A percentile compares a stretch with the other conserved stretches of the same genome.
These are phyloP conservation scores for Blastosporella zonata DNA, from an alignment of 1,284 basidiomycete genomes.

Conservation along the genomic window DNA sequence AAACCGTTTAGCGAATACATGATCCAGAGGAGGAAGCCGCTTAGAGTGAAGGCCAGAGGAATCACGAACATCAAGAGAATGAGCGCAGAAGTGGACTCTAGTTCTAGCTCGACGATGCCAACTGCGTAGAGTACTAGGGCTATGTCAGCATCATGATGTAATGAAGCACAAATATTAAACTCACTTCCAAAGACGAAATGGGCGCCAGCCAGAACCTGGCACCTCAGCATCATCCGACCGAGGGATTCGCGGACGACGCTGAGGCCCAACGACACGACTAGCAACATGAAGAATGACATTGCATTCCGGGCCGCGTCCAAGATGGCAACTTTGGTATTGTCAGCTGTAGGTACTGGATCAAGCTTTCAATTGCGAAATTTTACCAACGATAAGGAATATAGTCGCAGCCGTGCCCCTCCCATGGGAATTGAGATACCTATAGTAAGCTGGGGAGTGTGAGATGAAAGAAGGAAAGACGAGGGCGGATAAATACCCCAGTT, in stretches of 20 bases:
- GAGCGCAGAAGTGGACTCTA: slow-evolving; percentile 84
- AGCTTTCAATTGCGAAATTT: slow-evolving; percentile 24
- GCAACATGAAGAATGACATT: slow-evolving; percentile 91
- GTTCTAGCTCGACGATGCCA: slow-evolving; percentile 87
- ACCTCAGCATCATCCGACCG: slow-evolving; percentile 76
- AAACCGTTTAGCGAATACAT: slow-evolving; percentile 83
- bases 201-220: slow-evolving; percentile 71
- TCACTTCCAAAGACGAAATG: slow-evolving; percentile 95
- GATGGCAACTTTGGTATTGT: slow-evolving; percentile 62
- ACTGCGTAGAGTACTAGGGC: slow-evolving; percentile 81
- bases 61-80: slow-evolving; percentile 85
- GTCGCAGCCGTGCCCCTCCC: slow-evolving; percentile 73
- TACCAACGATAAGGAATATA: slow-evolving; percentile 83
- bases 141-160: slow-evolving; percentile 9
- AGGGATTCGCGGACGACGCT: slow-evolving; percentile 82
- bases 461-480: neutral
- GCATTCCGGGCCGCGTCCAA: slow-evolving; percentile 93
- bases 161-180: slow-evolving; percentile 15
- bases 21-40: slow-evolving; percentile 95
- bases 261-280: slow-evolving; percentile 87
- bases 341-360: neutral
- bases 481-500: slow-evolving; percentile 64
- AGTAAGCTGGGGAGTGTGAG: slow-evolving; percentile 55
- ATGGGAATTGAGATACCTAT: slow-evolving; percentile 88
- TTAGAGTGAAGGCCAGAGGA: slow-evolving; percentile 91